A percentile compares a stretch with the other conserved stretches of the same genome.
These are phyloP conservation scores for Casuarina equisetifolia DNA, from an alignment of 306 rosid genomes.

Conservation along the genomic window DNA sequence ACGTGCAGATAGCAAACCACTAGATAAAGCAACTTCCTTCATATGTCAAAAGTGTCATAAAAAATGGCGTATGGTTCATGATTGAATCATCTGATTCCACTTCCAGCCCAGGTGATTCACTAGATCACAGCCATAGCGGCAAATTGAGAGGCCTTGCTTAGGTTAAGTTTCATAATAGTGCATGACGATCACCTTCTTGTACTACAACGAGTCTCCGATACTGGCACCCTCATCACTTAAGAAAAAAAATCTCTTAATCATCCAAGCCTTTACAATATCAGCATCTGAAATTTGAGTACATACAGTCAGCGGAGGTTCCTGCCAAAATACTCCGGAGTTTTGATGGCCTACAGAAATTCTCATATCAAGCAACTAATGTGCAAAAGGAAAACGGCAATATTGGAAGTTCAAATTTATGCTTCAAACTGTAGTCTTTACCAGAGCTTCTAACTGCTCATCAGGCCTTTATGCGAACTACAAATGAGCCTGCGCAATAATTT, in stretches of 20 bases:
- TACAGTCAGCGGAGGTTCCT: neutral
- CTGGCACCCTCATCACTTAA: neutral
- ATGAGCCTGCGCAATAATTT: neutral
- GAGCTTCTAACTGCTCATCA: conserved; percentile 2
- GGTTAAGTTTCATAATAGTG: neutral
- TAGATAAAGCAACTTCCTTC: neutral
- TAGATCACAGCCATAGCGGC: neutral
- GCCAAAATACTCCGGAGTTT: neutral
- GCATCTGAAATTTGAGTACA: neutral
- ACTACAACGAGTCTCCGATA: neutral
- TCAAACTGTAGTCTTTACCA: conserved; percentile 3
- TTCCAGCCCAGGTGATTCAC: neutral
- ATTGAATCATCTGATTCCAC: neutral
- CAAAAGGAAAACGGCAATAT: neutral
- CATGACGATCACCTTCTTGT: neutral
- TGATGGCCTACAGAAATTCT: neutral
- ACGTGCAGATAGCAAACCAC: neutral
- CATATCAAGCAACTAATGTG: neutral
- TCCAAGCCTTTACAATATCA: neutral
- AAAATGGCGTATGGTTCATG: no score
- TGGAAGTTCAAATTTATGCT: neutral
- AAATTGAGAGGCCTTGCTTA: neutral
- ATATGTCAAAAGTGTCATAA: neutral
- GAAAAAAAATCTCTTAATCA: neutral
- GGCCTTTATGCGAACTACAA: conserved; percentile 16